These are phyloP conservation scores for Reutealis trisperma DNA, from an alignment of 345 rosid species.

Conservation along the genomic window DNA sequence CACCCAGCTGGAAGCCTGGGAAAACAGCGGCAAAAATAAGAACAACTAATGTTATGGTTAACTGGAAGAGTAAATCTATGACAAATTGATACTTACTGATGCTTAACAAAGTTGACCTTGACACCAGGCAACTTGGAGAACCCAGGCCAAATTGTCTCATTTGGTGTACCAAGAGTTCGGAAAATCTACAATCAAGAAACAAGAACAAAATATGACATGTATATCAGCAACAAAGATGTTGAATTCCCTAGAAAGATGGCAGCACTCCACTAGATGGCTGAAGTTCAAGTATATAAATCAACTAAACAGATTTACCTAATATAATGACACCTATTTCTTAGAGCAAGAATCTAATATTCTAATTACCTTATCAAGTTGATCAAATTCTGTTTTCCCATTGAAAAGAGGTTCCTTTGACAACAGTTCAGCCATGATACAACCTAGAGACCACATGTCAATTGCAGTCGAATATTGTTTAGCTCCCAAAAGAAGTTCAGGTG, in stretches of 20 bases:
- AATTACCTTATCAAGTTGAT: constrained; percentile 96
- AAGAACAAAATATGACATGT: not conserved
- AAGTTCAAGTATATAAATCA: not conserved
- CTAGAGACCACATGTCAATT: constrained; percentile 99
- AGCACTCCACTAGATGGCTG: not conserved
- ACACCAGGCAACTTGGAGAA: constrained; percentile 93
- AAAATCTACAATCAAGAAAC: constrained; percentile 61
- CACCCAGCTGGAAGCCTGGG: constrained; percentile 96
- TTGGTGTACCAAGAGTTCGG: constrained; percentile 87
- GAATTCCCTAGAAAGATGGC: not conserved
- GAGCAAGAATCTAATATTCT: not conserved
- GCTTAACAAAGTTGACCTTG: constrained; percentile 97
- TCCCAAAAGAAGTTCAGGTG: constrained; percentile 98
- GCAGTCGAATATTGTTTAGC: constrained; percentile 94
- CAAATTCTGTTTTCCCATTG: constrained; percentile 93
- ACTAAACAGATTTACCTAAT: not conserved
- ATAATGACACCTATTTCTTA: not conserved
- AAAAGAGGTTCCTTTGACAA: constrained; percentile 85
- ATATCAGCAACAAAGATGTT: not conserved
- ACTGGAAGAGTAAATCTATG: constrained; percentile 18
- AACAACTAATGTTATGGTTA: constrained; percentile 32
- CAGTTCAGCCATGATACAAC: constrained; percentile 97
- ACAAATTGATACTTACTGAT: constrained; percentile 68
- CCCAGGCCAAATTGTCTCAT: constrained; percentile 97
- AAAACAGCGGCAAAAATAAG: constrained; percentile 62